Conservation (phyloP, 106 monocot species). For the Vanilla planifolia region DNA sequence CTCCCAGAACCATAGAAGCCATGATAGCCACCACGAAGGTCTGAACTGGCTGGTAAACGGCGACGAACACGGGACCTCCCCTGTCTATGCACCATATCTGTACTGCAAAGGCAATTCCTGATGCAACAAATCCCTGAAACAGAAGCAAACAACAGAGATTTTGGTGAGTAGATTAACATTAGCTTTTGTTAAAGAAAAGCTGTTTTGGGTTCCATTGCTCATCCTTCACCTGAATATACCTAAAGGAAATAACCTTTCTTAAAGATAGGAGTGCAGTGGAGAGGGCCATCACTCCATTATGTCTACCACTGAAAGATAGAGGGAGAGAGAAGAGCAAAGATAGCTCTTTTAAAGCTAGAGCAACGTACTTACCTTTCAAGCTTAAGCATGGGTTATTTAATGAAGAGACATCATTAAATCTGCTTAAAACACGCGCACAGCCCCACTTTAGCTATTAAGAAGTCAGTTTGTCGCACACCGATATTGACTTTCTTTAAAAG, state of each 20-base stretch:
- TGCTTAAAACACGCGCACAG: too few relatives aligned
- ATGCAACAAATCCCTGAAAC: slow-evolving; percentile 84
- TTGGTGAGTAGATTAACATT: not conserved
- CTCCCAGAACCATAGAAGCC: slow-evolving; percentile 73
- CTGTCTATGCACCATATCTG: slow-evolving; percentile 99
- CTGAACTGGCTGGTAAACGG: slow-evolving; percentile 95
- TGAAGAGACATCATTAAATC: too few relatives aligned
- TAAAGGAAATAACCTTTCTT: not conserved
- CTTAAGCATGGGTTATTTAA: not conserved
- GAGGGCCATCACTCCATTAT: slow-evolving; percentile 23
- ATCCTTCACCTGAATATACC: slow-evolving; percentile 2
- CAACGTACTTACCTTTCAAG: not conserved
- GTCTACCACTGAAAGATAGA: slow-evolving; percentile 19
- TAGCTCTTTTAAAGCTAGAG: not conserved
- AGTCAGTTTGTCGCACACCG: too few relatives aligned
- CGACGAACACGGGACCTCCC: slow-evolving; percentile 95
- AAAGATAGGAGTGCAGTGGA: slow-evolving; percentile 8
- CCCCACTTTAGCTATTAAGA: too few relatives aligned
- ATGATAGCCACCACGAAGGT: slow-evolving; percentile 92
- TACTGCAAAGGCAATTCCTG: slow-evolving; percentile 91
- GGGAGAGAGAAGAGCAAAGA: not conserved
- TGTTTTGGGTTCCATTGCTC: too few relatives aligned
- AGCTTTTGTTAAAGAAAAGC: not conserved
- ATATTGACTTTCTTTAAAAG: too few relatives aligned
- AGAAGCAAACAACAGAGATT: not conserved